Evolutionary conservation across 371 early-diverging fungal species (phyloP).

Genomic region (Apophysomyces ossiformis): DNA sequence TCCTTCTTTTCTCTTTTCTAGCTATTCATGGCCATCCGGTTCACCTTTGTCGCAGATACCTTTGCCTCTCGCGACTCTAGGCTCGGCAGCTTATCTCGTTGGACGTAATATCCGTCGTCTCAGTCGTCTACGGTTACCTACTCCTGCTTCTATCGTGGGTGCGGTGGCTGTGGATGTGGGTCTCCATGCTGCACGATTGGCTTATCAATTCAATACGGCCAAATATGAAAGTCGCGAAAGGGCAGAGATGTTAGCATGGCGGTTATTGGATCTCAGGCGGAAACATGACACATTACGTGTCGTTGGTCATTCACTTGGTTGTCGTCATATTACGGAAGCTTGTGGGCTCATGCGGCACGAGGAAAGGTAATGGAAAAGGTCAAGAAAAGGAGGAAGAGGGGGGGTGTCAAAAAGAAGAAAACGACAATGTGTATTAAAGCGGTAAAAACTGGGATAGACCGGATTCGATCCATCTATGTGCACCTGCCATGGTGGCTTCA

Average conservation of each 20-base stretch:
- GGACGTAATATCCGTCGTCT: slow-evolving; percentile 36
- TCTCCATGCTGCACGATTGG: slow-evolving; percentile 45
- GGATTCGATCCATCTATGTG: slow-evolving; percentile 52
- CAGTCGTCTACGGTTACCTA: slow-evolving; percentile 37
- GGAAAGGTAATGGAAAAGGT: slow-evolving; percentile 32
- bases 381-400: background rate
- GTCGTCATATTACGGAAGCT: slow-evolving; percentile 55
- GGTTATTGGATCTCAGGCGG: slow-evolving; percentile 42
- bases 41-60: slow-evolving; percentile 37
- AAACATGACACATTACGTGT: slow-evolving; percentile 48
- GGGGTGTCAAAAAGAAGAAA: background rate
- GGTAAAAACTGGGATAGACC: slow-evolving; percentile 32
- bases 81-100: slow-evolving; percentile 43
- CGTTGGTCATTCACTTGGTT: slow-evolving; percentile 54
- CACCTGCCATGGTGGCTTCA: slow-evolving; percentile 44
- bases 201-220: slow-evolving; percentile 46
- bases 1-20: background rate
- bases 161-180: slow-evolving; percentile 45
- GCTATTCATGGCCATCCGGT: slow-evolving; percentile 58
- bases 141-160: slow-evolving; percentile 44
- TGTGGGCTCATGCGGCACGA: slow-evolving; percentile 38
- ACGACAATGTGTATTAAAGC: background rate
- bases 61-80: slow-evolving; percentile 45
- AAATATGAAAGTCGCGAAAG: slow-evolving; percentile 42
- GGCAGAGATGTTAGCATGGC: slow-evolving; percentile 52